Percentiles rank a stretch among this genome's conserved stretches.
Evolutionary conservation across 805 yeast genomes (phyloP).

Genomic region (Lipomyces chichibuensis): DNA sequence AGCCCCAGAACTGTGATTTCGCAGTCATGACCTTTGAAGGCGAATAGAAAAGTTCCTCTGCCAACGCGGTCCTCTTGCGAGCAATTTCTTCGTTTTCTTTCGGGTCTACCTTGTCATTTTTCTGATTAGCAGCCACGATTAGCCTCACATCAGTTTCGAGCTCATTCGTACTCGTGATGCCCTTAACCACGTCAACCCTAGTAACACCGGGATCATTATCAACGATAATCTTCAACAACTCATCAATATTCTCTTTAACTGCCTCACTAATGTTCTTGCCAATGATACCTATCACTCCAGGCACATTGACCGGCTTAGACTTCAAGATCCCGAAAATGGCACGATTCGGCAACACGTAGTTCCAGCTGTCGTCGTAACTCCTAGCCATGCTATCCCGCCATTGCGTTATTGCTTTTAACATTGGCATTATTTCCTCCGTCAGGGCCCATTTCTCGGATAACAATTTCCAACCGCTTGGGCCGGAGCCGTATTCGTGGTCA

Average conservation of each 20-base stretch:
- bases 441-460: slow-evolving; percentile 68
- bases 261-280: slow-evolving; percentile 39
- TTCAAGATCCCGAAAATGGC: slow-evolving; percentile 64
- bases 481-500: slow-evolving; percentile 44
- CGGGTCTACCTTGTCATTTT: not conserved
- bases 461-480: slow-evolving; percentile 64
- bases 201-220: not conserved
- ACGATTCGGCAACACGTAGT: slow-evolving; percentile 84
- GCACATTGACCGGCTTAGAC: slow-evolving; percentile 59
- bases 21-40: not conserved
- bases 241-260: slow-evolving; percentile 14
- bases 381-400: slow-evolving; percentile 88
- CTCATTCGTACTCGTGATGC: not conserved
- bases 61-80: slow-evolving; percentile 11
- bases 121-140: not conserved
- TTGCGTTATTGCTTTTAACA: slow-evolving; percentile 63
- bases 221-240: slow-evolving; percentile 11
- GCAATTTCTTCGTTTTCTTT: slow-evolving; percentile 11
- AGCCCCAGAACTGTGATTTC: slow-evolving; percentile 25
- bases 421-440: slow-evolving; percentile 51
- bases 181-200: not conserved
- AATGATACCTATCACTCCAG: slow-evolving; percentile 56
- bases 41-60: slow-evolving; percentile 12
- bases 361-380: slow-evolving; percentile 75
- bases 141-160: not conserved